A percentile compares a stretch with the other conserved stretches of the same genome.
These are phyloP conservation scores for Escallonia herrerae DNA, from an alignment of 129 eudicot genomes.

Conservation along the genomic window DNA sequence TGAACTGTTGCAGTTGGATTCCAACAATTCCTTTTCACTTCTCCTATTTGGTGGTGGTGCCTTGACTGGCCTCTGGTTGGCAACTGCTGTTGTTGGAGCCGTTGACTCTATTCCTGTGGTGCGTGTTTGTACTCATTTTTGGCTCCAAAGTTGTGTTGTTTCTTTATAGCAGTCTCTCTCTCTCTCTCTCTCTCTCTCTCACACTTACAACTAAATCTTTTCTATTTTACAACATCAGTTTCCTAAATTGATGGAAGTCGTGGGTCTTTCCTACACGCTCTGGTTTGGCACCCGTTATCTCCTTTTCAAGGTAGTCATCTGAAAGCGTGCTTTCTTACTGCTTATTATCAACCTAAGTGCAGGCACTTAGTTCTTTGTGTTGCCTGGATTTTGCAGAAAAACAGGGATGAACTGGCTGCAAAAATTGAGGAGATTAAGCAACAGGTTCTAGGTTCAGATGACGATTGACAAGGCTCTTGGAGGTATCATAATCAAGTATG, in stretches of 20 bases:
- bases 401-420: conserved; percentile 63
- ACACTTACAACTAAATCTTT: conserved; percentile 2
- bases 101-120: conserved; percentile 79
- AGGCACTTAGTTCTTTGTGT: neutral
- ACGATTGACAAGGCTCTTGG: conserved; percentile 8
- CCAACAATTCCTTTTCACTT: conserved; percentile 42
- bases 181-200: neutral
- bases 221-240: conserved; percentile 30
- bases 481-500: neutral
- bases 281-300: conserved; percentile 84
- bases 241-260: conserved; percentile 77
- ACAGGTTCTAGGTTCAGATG: conserved; percentile 57
- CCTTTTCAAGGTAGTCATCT: conserved; percentile 60
- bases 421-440: conserved; percentile 70
- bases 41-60: conserved; percentile 54
- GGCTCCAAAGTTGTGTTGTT: neutral
- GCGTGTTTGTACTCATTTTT: conserved; percentile 9
- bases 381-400: conserved; percentile 35
- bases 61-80: conserved; percentile 49
- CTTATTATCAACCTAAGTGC: neutral
- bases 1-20: conserved; percentile 44
- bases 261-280: conserved; percentile 74
- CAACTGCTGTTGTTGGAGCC: conserved; percentile 64
- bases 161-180: no score
- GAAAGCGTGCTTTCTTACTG: neutral